These are phyloP conservation scores for Monocercomonoides exilis DNA, from an alignment of 78 protist species.

Conservation along the genomic window DNA sequence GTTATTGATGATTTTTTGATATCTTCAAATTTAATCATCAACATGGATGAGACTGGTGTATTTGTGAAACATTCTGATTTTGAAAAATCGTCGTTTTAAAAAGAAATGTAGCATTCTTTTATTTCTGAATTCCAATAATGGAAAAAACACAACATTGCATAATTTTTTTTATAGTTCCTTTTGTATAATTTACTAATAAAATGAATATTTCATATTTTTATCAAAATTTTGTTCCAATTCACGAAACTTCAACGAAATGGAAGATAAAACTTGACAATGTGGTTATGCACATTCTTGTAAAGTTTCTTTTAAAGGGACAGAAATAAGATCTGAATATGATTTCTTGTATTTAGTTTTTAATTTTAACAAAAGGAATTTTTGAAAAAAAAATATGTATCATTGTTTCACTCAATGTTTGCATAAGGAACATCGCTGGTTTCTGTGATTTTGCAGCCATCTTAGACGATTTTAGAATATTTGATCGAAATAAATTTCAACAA, in stretches of 20 bases:
- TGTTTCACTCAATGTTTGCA: no score
- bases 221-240: neutral
- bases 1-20: neutral
- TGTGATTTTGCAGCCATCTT: no score
- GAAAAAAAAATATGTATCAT: no score
- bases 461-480: no score
- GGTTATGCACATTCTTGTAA: neutral
- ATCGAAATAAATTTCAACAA: no score
- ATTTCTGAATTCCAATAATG: neutral
- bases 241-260: neutral
- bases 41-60: no score
- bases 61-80: neutral
- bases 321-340: neutral
- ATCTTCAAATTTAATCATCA: neutral
- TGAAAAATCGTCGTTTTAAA: conserved; percentile 6
- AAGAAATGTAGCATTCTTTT: neutral
- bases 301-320: neutral
- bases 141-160: neutral
- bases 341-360: conserved; percentile 1
- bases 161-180: neutral
- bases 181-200: neutral
- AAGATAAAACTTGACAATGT: neutral
- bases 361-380: neutral
- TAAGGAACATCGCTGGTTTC: no score
- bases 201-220: no score